Conservation (phyloP, 495 filamentous ascomycete species). For the Aspergillus asperescens region DNA sequence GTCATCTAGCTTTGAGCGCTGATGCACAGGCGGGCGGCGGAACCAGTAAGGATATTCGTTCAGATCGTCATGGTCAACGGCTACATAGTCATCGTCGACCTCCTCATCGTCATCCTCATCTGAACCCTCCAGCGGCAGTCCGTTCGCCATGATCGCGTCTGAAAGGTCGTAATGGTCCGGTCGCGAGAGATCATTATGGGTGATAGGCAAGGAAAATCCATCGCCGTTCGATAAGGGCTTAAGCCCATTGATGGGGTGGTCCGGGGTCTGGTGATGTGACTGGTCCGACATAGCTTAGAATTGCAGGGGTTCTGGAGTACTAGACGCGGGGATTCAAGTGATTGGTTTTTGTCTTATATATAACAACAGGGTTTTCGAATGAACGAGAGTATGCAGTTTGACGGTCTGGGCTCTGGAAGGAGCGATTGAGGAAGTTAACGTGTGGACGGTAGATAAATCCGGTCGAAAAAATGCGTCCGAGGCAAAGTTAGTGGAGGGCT, state of each 20-base stretch:
- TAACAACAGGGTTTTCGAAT: background rate
- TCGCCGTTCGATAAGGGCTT: slow-evolving; percentile 35
- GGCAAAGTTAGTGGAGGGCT: background rate
- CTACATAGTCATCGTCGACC: slow-evolving; percentile 40
- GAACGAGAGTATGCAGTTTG: background rate
- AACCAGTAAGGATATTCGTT: slow-evolving; percentile 44
- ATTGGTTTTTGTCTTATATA: slow-evolving; percentile 2
- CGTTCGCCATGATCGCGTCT: slow-evolving; percentile 30
- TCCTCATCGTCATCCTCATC: slow-evolving; percentile 40
- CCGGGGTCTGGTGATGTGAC: slow-evolving; percentile 7
- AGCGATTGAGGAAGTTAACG: slow-evolving; percentile 4
- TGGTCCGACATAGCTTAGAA: slow-evolving; percentile 19
- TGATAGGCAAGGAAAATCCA: slow-evolving; percentile 28
- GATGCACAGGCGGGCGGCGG: slow-evolving; percentile 36
- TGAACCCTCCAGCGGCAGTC: slow-evolving; percentile 28
- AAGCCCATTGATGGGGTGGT: slow-evolving; percentile 25
- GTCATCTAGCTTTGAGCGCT: slow-evolving; percentile 43
- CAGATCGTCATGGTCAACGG: slow-evolving; percentile 40
- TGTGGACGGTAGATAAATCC: slow-evolving; percentile 4
- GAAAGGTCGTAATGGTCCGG: slow-evolving; percentile 26
- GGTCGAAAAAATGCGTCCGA: slow-evolving; percentile 1
- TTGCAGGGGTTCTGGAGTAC: background rate
- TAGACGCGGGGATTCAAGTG: background rate
- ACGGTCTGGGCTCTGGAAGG: background rate
- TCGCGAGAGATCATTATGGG: slow-evolving; percentile 31